Evolutionary conservation across 331 rosid genomes (phyloP).

Genomic region (Telfairia occidentalis): DNA sequence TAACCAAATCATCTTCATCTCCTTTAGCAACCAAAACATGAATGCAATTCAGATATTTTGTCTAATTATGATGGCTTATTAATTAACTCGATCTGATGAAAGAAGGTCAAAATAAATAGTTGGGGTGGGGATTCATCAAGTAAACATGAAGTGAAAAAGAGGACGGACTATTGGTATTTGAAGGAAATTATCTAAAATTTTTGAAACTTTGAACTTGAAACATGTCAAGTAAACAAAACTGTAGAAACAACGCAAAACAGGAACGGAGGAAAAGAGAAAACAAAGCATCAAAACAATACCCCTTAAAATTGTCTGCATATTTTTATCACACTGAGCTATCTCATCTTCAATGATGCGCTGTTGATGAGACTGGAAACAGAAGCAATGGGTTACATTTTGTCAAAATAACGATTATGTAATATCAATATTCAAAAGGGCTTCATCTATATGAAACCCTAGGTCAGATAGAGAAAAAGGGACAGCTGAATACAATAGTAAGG

Average conservation of each 20-base stretch:
- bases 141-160: not conserved
- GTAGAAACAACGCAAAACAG: not conserved
- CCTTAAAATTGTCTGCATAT: constrained; percentile 37
- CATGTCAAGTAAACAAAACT: not conserved
- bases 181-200: not conserved
- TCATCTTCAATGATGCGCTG: constrained; percentile 53
- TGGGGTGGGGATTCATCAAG: not conserved
- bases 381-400: constrained; percentile 17
- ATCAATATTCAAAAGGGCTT: not conserved
- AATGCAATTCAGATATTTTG: constrained; percentile 7
- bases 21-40: constrained; percentile 28
- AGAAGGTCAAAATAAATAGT: not conserved
- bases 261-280: not conserved
- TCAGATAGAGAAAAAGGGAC: not conserved
- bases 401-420: not conserved
- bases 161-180: not conserved
- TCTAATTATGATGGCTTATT: constrained; percentile 10
- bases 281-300: constrained; percentile 29
- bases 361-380: constrained; percentile 48
- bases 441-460: not conserved
- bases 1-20: constrained; percentile 43
- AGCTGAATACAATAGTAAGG: not conserved
- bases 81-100: not conserved
- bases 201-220: not conserved
- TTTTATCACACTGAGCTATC: constrained; percentile 49